phyloP scores from a whole-genome alignment of 768 basidiomycete genomes.

The Xanthoconium purpureum region DNA sequence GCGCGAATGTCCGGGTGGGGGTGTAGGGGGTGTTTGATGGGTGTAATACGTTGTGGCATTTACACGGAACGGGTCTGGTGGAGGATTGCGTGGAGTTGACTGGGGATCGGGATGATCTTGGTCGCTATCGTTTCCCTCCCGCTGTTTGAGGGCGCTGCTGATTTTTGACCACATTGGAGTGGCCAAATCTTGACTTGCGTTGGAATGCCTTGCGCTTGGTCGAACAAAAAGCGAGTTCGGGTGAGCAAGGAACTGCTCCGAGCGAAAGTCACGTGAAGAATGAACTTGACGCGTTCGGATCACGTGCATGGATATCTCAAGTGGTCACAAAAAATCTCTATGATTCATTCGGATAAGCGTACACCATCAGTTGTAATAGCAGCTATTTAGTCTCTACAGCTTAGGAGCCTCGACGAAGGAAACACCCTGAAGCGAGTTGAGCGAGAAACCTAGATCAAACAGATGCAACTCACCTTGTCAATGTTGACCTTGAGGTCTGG shows the following conservation, averaged over 20 bases:
- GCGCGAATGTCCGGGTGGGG: slow-evolving; percentile 54
- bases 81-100: slow-evolving; percentile 36
- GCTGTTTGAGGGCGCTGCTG: slow-evolving; percentile 51
- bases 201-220: background rate
- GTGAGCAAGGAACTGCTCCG: background rate
- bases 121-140: slow-evolving; percentile 26
- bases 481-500: slow-evolving; percentile 78
- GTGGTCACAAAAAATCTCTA: background rate
- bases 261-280: slow-evolving; percentile 25
- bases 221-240: background rate
- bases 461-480: slow-evolving; percentile 48
- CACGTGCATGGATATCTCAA: slow-evolving; percentile 20
- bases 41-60: slow-evolving; percentile 77
- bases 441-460: background rate
- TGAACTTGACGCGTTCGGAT: slow-evolving; percentile 26
- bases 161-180: slow-evolving; percentile 60
- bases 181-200: background rate
- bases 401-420: slow-evolving; percentile 27
- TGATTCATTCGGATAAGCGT: slow-evolving; percentile 3
- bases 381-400: slow-evolving; percentile 17
- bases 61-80: slow-evolving; percentile 72
- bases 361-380: slow-evolving; percentile 3
- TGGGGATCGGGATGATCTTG: slow-evolving; percentile 15
- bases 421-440: slow-evolving; percentile 19
- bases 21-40: slow-evolving; percentile 66